Evolutionary conservation across 2,329 filamentous ascomycete species (phyloP).

Genomic region (Hypomyces rosellus): DNA sequence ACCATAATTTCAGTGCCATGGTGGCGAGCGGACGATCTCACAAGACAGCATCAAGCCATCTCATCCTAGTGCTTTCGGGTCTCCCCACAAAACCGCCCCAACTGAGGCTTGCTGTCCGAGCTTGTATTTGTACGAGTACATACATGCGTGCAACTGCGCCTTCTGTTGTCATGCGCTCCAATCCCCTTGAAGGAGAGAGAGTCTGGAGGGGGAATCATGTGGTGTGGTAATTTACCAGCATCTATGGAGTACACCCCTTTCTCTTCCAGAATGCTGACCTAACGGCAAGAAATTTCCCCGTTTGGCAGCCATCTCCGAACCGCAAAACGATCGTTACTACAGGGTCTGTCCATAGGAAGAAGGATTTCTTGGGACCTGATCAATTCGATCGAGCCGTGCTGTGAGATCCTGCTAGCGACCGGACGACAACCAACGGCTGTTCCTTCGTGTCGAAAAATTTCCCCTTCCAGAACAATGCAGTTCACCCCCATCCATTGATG

Average conservation of each 20-base stretch:
- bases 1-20: neutral
- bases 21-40: neutral
- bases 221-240: too few species aligned
- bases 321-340: neutral
- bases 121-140: neutral
- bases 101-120: neutral
- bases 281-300: conserved; percentile 1
- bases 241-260: neutral
- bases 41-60: neutral
- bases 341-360: neutral
- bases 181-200: too few species aligned
- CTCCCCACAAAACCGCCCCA: neutral
- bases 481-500: neutral
- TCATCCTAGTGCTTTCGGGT: neutral
- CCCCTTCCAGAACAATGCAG: neutral
- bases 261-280: neutral
- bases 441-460: neutral
- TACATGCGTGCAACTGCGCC: conserved; percentile 1
- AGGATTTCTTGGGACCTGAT: neutral
- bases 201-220: too few species aligned
- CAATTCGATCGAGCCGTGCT: neutral
- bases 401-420: neutral
- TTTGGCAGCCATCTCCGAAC: conserved; percentile 6
- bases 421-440: neutral
- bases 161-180: neutral